These are phyloP conservation scores for Bruguiera hainesii DNA, from an alignment of 441 rosid species.

Conservation along the genomic window DNA sequence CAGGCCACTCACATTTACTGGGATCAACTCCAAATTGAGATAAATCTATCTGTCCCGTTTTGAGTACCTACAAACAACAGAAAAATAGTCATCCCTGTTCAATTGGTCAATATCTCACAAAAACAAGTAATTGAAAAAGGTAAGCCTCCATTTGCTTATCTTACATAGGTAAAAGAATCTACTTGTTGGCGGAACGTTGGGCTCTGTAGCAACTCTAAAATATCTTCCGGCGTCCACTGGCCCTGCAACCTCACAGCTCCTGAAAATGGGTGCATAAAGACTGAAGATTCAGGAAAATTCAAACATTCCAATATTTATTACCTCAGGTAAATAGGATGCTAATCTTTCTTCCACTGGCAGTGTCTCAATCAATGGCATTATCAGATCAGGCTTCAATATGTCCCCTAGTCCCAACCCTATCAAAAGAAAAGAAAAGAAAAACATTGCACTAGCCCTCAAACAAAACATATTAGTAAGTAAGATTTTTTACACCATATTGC, in stretches of 20 bases:
- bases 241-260: slow-evolving; percentile 50
- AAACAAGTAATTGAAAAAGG: slow-evolving; percentile 8
- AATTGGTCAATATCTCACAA: slow-evolving; percentile 11
- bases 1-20: slow-evolving; percentile 64
- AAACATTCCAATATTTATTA: slow-evolving; percentile 23
- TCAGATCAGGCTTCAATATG: slow-evolving; percentile 80
- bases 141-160: slow-evolving; percentile 45
- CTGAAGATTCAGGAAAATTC: not conserved
- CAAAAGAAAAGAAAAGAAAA: slow-evolving; percentile 18
- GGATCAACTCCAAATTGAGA: slow-evolving; percentile 93
- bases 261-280: slow-evolving; percentile 2
- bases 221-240: slow-evolving; percentile 62
- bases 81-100: slow-evolving; percentile 11
- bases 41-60: slow-evolving; percentile 95
- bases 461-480: too few species aligned
- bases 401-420: slow-evolving; percentile 83
- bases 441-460: not conserved
- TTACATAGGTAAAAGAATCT: slow-evolving; percentile 92
- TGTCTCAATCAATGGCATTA: slow-evolving; percentile 80
- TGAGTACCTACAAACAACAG: slow-evolving; percentile 57
- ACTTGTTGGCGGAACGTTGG: slow-evolving; percentile 95
- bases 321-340: slow-evolving; percentile 84
- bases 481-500: too few species aligned
- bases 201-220: slow-evolving; percentile 85
- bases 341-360: slow-evolving; percentile 62